Percentiles rank a stretch among this genome's conserved stretches.
Conservation (phyloP, 1,284 basidiomycete species). For the Boletellus deceptivus region DNA sequence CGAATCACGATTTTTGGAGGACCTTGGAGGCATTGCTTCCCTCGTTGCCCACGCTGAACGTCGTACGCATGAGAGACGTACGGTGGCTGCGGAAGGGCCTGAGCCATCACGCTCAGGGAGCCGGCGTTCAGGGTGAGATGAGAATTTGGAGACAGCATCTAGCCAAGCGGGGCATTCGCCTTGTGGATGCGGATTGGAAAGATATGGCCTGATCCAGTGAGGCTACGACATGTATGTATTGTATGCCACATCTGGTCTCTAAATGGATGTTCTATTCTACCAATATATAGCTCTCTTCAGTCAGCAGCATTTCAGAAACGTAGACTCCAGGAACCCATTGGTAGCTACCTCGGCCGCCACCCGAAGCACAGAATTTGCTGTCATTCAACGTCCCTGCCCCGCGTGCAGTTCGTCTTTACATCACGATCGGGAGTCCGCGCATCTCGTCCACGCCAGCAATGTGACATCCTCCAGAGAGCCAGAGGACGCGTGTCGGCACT, state of each 20-base stretch:
- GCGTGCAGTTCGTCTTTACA: too few species aligned
- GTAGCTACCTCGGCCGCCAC: too few species aligned
- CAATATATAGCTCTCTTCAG: background rate
- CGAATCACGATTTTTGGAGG: conserved; percentile 53
- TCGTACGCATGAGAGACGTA: conserved; percentile 63
- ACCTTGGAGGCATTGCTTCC: conserved; percentile 56
- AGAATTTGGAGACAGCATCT: conserved; percentile 64
- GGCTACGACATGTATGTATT: background rate
- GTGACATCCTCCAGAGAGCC: conserved; percentile 24
- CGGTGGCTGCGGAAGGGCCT: conserved; percentile 70
- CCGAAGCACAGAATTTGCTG: too few species aligned
- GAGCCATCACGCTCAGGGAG: conserved; percentile 57
- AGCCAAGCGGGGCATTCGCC: conserved; percentile 49
- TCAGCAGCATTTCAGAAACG: background rate
- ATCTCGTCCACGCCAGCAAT: conserved; percentile 47
- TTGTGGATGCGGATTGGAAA: conserved; percentile 70
- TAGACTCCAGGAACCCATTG: background rate
- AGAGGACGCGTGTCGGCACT: too few species aligned
- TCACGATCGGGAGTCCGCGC: background rate
- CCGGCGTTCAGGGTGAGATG: conserved; percentile 78
- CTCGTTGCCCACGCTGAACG: conserved; percentile 51
- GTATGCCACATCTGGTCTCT: conserved; percentile 9
- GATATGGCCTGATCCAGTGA: conserved; percentile 34
- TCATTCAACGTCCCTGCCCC: too few species aligned
- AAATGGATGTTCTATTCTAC: background rate